Evolutionary conservation across 2,329 filamentous ascomycete genomes (phyloP).

Genomic region (Phoma herbarum): DNA sequence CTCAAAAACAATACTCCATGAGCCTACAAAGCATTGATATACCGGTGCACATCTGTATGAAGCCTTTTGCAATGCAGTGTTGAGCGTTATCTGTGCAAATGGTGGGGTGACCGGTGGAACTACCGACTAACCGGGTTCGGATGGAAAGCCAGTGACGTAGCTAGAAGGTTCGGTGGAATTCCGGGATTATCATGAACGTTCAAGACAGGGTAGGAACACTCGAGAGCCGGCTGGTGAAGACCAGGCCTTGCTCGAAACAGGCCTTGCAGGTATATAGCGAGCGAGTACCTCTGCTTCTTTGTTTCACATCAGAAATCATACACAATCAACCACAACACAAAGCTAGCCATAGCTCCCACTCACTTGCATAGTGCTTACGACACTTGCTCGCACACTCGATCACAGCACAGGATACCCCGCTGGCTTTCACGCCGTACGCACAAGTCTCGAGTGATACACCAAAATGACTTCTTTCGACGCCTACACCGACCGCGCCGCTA

Average conservation of each 20-base stretch:
- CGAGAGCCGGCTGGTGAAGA: constrained; percentile 37
- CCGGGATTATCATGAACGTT: constrained; percentile 30
- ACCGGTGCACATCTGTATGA: background rate
- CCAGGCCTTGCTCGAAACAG: constrained; percentile 26
- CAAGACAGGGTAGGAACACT: constrained; percentile 32
- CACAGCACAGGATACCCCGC: constrained; percentile 18
- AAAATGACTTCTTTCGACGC: constrained; percentile 81
- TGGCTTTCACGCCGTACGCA: constrained; percentile 31
- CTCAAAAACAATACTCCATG: background rate
- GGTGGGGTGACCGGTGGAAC: background rate
- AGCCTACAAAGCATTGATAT: background rate
- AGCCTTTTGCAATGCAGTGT: background rate
- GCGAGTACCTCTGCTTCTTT: constrained; percentile 12
- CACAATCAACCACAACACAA: constrained; percentile 20
- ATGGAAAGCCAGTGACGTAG: constrained; percentile 17
- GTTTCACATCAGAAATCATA: constrained; percentile 24
- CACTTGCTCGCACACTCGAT: constrained; percentile 19
- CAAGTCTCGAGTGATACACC: constrained; percentile 32
- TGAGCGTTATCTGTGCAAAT: background rate
- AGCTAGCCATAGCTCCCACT: constrained; percentile 3
- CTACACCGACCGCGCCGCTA: constrained; percentile 92
- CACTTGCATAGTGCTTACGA: constrained; percentile 14
- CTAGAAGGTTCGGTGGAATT: constrained; percentile 40
- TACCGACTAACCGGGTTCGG: constrained; percentile 11
- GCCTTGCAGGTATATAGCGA: constrained; percentile 37